Evolutionary conservation across 345 rosid genomes (phyloP).

Genomic region (Salix caprea): DNA sequence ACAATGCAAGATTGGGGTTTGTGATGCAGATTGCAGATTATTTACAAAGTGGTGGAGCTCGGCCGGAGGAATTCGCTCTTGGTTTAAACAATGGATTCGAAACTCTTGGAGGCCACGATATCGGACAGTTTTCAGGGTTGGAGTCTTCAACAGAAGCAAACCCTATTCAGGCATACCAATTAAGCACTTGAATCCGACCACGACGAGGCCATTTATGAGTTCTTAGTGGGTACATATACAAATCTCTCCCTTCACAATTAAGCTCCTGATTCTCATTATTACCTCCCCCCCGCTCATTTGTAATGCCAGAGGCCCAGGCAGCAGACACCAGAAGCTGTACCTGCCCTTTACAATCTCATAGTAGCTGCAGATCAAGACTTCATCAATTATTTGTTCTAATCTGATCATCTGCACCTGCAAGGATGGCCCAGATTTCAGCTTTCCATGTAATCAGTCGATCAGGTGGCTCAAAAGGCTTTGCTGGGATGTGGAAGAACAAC

Average conservation of each 20-base stretch:
- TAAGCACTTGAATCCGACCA: constrained; percentile 7
- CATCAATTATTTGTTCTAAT: background rate
- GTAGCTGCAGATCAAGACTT: background rate
- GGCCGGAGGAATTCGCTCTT: constrained; percentile 56
- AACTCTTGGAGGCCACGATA: constrained; percentile 56
- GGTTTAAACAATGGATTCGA: constrained; percentile 57
- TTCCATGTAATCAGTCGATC: background rate
- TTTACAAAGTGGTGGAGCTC: constrained; percentile 43
- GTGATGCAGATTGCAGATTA: constrained; percentile 62
- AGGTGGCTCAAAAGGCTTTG: background rate
- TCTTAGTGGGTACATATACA: too few species aligned
- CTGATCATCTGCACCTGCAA: background rate
- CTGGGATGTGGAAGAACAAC: too few species aligned
- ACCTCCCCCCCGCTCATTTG: background rate
- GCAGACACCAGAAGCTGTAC: background rate
- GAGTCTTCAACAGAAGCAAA: constrained; percentile 23
- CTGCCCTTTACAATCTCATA: background rate
- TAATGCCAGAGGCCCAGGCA: background rate
- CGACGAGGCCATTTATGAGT: background rate
- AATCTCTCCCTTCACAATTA: background rate
- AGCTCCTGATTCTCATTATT: background rate
- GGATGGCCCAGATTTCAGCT: background rate
- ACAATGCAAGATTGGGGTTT: background rate
- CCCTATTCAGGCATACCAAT: constrained; percentile 32
- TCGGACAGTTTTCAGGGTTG: constrained; percentile 72